Base-by-base conservation (phyloP, 805 yeast species). In the Candida silvicultrix region DNA sequence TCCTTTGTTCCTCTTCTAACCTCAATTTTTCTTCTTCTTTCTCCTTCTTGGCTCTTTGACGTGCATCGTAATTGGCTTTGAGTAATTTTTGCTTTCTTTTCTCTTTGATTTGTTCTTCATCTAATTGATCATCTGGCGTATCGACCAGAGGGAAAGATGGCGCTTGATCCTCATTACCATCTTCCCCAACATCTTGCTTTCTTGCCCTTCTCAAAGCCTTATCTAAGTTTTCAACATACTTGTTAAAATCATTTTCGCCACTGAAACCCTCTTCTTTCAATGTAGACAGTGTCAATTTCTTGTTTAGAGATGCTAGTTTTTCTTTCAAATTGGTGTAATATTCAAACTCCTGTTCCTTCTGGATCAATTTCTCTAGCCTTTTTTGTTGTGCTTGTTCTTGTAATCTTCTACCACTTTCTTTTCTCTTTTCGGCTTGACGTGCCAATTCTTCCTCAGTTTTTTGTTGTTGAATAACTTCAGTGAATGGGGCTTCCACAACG, bases 301-400 rank as follows among this genome's bases (percentile, higher is more conserved):
- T 79, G 32, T 75, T 69, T 58, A 80, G 65, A 14, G 62, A 68
- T 28, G 64, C 65, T 44, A 87, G 61, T 46, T 77, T 75, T 23
- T 71, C 77, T 55, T 72, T 75, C 39, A 90, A 65, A 22, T 73
- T 72, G 1, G 78, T 67, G 57, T 83, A 89, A 62, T 90, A 89
- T 41, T 75, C 82, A 51, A 71, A 78, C 57, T 92, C 97, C 53
- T 85, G 81, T 54, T 89, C 89, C 53, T 86, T 85, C 61, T 89
- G 89, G 15, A 79, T 71, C 40, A 88, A 66, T 57, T 87, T 89
- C 60, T 92, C 97, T 10, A 81, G 63, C 46, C 99, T 71, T 53
- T 82, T 83, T 57, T 82, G 84, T 55, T 84, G 89, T 0, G 97
- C 97, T 64, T 89, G 97, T 57, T 88, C 95, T 66, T 94, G 98